These are phyloP conservation scores for Neonothopanus nambi DNA, from an alignment of 1,284 basidiomycete genomes.

Conservation along the genomic window DNA sequence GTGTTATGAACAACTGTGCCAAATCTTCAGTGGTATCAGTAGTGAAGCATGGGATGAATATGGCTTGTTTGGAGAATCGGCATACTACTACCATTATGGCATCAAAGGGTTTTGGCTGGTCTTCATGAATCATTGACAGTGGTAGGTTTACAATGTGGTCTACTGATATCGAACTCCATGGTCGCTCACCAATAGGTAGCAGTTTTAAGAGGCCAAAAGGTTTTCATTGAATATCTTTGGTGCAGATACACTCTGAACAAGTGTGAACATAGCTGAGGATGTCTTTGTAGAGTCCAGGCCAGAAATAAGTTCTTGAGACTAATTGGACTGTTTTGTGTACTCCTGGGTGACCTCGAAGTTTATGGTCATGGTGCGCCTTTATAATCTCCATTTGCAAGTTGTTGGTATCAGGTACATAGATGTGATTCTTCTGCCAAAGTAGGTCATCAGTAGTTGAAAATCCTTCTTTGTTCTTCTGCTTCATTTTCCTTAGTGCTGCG, in stretches of 20 bases:
- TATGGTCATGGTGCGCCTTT: conserved; percentile 12
- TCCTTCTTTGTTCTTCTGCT: background rate
- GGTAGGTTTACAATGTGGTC: conserved; percentile 7
- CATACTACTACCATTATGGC: conserved; percentile 5
- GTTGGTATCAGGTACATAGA: conserved; percentile 14
- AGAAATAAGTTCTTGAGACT: conserved; percentile 22
- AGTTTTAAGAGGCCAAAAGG: background rate
- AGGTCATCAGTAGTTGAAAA: conserved; percentile 19
- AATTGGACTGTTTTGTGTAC: conserved; percentile 27
- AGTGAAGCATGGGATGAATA: conserved; percentile 1
- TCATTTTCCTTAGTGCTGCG: background rate
- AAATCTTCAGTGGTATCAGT: conserved; percentile 1
- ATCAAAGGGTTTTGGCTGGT: background rate
- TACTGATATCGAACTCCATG: conserved; percentile 5
- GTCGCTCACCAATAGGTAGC: background rate
- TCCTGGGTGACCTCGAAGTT: conserved; percentile 32
- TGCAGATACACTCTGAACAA: background rate
- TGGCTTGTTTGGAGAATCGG: background rate
- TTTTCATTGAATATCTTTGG: background rate
- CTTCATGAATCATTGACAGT: conserved; percentile 19
- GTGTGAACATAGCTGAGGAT: conserved; percentile 20
- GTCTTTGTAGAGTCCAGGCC: conserved; percentile 20
- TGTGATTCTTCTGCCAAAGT: background rate
- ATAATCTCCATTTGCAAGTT: conserved; percentile 3
- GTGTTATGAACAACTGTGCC: background rate